Conservation (phyloP, 257 asterid genomes). For the Capsicum chinense region DNA sequence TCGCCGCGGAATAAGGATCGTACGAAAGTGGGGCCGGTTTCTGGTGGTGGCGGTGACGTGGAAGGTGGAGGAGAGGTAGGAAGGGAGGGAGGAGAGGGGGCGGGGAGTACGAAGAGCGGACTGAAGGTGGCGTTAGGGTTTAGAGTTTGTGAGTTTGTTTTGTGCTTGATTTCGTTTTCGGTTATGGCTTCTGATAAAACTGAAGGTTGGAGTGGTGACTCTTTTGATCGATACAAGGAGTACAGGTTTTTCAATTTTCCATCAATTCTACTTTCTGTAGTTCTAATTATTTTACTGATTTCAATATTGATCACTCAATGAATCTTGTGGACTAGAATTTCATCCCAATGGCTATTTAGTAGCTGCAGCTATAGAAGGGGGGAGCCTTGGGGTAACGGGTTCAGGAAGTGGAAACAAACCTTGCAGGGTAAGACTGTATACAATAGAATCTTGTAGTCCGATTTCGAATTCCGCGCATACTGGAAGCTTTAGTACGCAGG, state of each 20-base stretch:
- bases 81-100: constrained; percentile 56
- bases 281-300: background rate
- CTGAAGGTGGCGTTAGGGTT: constrained; percentile 58
- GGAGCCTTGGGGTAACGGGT: too few relatives aligned
- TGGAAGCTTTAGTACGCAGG: too few relatives aligned
- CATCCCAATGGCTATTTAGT: too few relatives aligned
- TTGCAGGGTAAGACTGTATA: too few relatives aligned
- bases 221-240: constrained; percentile 85
- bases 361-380: background rate
- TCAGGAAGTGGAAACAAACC: too few relatives aligned
- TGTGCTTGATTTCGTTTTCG: constrained; percentile 77
- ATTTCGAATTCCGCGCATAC: too few relatives aligned
- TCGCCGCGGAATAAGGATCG: constrained; percentile 19
- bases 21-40: constrained; percentile 52
- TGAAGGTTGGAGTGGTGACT: constrained; percentile 97
- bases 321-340: background rate
- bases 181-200: constrained; percentile 97
- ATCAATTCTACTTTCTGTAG: background rate
- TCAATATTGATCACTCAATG: background rate
- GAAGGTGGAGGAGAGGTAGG: constrained; percentile 50
- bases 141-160: constrained; percentile 65
- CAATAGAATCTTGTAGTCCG: too few relatives aligned
- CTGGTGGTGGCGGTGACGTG: constrained; percentile 45
- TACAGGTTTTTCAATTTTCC: constrained; percentile 52
- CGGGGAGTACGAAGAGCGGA: constrained; percentile 50